Evolutionary conservation across 306 rosid genomes (phyloP), one percentile per base, ranked within the genome.

Genomic region (Vicia sativa): DNA sequence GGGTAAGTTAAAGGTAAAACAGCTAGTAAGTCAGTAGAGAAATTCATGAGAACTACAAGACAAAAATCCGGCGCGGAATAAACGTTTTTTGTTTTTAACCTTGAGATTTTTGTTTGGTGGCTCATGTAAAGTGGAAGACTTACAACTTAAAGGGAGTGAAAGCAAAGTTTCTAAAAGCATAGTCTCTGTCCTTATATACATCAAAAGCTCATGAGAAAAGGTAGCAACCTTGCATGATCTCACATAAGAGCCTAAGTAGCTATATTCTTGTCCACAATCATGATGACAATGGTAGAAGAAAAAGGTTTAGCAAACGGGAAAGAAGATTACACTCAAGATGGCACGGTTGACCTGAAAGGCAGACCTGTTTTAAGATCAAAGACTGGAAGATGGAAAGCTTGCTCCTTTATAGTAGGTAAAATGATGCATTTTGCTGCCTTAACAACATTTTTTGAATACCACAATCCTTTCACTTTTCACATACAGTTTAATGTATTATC

Each of bases 331-430:
- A 80, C 84, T 29, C 48, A 76, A 72, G 81, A 80, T 72, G 84
- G 81, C 37, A 71, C 84, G 2, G 78, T 76, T 54, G 78, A 80
- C 57, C 65, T 67, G 6, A 76, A 62, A 68, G 73, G 81, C n/a
- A 80, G 84, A 80, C 76, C 75, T 2, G 21, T 71, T 61, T 80
- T 76, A 68, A 80, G 81, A 63, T 72, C 84, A 67, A 72, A 76
- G 25, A 76, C 75, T 3, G 84, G 84, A 62, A 45, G 21, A 72
- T 80, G 81, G 81, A 76, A 46, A 75, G 84, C 81, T 4, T 80
- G 81, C 29, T 66, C 65, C 78, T 80, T 71, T 65, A 76, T 80
- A 29, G 65, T 80, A n/a, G 84, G 81, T 80, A 76, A 61, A 68
- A 23, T 44, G 61, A 52, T 66, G 46, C 16, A 39, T 59, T 56